phyloP scores from a whole-genome alignment of 345 rosid genomes.

The Pistacia integerrima region DNA sequence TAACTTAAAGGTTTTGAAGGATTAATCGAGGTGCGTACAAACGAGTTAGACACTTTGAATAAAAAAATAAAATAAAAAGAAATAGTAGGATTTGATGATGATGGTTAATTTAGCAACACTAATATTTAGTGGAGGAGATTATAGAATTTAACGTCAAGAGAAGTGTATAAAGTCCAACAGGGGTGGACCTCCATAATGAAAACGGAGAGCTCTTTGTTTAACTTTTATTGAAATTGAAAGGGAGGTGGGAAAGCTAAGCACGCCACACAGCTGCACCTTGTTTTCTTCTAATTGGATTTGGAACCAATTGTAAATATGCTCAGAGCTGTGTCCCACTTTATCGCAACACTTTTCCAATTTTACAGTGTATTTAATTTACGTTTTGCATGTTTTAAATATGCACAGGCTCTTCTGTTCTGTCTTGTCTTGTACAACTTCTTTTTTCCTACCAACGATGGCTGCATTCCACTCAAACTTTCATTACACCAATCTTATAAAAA shows the following conservation, averaged over 20 bases:
- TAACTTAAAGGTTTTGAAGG: too few relatives aligned
- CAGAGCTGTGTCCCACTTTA: conserved; percentile 20
- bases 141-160: background rate
- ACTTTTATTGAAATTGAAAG: background rate
- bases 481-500: too few relatives aligned
- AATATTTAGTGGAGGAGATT: too few relatives aligned
- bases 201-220: background rate
- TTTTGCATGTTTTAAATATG: conserved; percentile 18
- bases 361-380: background rate
- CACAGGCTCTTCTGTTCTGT: background rate
- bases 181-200: background rate
- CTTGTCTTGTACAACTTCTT: too few relatives aligned
- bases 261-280: background rate
- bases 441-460: too few relatives aligned
- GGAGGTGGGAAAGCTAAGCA: conserved; percentile 4
- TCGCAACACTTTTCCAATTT: conserved; percentile 9
- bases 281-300: conserved; percentile 14
- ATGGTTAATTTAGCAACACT: too few relatives aligned
- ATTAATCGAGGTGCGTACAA: too few relatives aligned
- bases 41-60: too few relatives aligned
- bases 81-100: too few relatives aligned
- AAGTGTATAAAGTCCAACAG: background rate
- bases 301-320: background rate
- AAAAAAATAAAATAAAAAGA: too few relatives aligned
- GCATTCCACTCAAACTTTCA: too few relatives aligned